Base-by-base conservation (phyloP, 805 yeast species). In the Brettanomyces naardenensis region DNA sequence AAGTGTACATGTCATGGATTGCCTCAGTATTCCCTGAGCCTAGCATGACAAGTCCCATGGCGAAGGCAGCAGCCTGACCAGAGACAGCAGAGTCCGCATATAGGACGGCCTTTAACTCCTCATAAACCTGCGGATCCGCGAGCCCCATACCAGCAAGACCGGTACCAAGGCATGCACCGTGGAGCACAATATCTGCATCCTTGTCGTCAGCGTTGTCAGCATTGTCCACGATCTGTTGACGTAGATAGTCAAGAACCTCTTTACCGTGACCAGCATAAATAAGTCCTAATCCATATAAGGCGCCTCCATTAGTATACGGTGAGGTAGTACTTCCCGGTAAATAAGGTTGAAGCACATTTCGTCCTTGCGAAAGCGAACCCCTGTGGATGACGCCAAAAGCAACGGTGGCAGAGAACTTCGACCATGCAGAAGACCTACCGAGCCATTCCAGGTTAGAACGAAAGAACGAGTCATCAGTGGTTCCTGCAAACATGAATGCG, bases 141-240 rank as follows among this genome's bases (percentile, higher is more conserved):
- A 90, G 73, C 1, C 90, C 95, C 97, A 92, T 88, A 23, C 95
- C 97, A 5, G 98, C 95, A 34, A 90, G 86, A 66, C 97, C 97
- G 36, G 82, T 70, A 53, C 98, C 98, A 36, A 92, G 73, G 47
- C 92, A 82, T 6, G 97, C 97, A 59, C 98, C 98, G 56, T 92
- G 97, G 43, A 88, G 71, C 49, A 88, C 72, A 28, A 88, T 87
- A 54, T 89, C 97, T 19, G 77, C 68, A 47, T 80, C 87, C 40
- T 72, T 75, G 38, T 51, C 49, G 39, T 54, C 58, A 3, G 58
- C 48, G 17, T 56, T 48, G 35, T 55, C 59, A 37, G 73, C 65
- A 46, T 73, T 75, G 40, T 79, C 85, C 40, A 77, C 79, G 39
- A 88, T 66, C 45, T 80, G 80, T 48, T 71, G 68, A 56, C 85